phyloP scores from a whole-genome alignment of 2,329 filamentous ascomycete genomes.

The Penicillium brasilianum region DNA sequence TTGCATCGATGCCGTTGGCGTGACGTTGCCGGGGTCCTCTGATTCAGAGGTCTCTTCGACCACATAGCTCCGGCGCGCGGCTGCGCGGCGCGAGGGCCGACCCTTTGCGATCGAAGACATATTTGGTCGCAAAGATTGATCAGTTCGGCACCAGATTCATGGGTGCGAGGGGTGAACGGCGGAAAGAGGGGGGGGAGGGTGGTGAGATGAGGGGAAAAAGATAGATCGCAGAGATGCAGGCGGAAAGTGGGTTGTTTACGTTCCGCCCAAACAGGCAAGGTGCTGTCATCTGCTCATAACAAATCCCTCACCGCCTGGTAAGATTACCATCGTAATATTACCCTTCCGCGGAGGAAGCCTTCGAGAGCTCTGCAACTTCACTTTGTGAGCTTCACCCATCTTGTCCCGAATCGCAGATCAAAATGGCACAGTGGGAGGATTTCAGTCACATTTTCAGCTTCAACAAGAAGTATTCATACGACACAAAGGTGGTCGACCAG shows the following conservation, averaged over 20 bases:
- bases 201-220: conserved; percentile 9
- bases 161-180: conserved; percentile 31
- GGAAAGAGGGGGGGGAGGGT: conserved; percentile 10
- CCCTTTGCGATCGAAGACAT: conserved; percentile 51
- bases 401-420: conserved; percentile 21
- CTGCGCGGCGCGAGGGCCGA: conserved; percentile 64
- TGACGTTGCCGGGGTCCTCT: conserved; percentile 60
- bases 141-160: conserved; percentile 34
- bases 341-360: conserved; percentile 19
- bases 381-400: not conserved
- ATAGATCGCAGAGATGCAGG: conserved; percentile 20
- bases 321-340: conserved; percentile 28
- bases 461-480: conserved; percentile 65
- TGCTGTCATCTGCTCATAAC: conserved; percentile 41
- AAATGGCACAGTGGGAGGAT: conserved; percentile 59
- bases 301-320: conserved; percentile 36
- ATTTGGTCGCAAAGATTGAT: conserved; percentile 23
- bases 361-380: conserved; percentile 11
- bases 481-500: conserved; percentile 63
- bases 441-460: conserved; percentile 72
- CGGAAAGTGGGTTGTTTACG: conserved; percentile 48
- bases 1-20: conserved; percentile 47
- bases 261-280: conserved; percentile 42
- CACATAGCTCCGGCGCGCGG: conserved; percentile 72
- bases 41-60: conserved; percentile 81